These are phyloP conservation scores for Talaromyces rugulosus DNA, from an alignment of 2,329 filamentous ascomycete genomes.

Conservation along the genomic window DNA sequence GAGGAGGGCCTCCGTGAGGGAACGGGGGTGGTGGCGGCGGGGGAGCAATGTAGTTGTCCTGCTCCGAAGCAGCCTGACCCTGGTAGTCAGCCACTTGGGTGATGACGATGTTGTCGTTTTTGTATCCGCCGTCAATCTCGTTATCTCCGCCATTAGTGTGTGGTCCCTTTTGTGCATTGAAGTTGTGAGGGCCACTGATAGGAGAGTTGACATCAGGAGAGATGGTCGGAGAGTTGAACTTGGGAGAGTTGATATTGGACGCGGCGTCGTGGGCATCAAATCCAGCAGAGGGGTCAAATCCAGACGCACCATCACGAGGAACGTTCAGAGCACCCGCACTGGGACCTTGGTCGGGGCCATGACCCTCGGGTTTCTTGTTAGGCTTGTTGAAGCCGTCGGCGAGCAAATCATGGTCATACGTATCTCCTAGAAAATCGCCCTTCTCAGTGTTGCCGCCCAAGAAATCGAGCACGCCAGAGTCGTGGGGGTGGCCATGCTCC, in stretches of 20 bases:
- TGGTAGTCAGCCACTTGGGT: slow-evolving; percentile 2
- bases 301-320: background rate
- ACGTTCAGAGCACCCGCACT: background rate
- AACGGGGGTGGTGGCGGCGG: background rate
- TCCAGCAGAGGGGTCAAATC: background rate
- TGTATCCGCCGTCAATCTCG: slow-evolving; percentile 3
- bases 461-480: slow-evolving; percentile 5
- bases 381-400: slow-evolving; percentile 1
- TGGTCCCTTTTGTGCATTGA: slow-evolving; percentile 4
- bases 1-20: slow-evolving; percentile 1
- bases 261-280: background rate
- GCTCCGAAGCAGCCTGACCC: background rate
- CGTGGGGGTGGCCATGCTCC: slow-evolving; percentile 10
- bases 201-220: background rate
- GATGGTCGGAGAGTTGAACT: background rate
- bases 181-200: slow-evolving; percentile 4
- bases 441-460: slow-evolving; percentile 6
- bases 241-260: background rate
- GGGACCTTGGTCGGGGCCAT: background rate
- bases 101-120: slow-evolving; percentile 13
- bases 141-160: slow-evolving; percentile 4
- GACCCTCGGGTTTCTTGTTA: background rate
- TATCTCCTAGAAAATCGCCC: slow-evolving; percentile 7
- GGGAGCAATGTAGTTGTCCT: background rate
- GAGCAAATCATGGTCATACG: slow-evolving; percentile 7